phyloP scores from a whole-genome alignment of 2,329 filamentous ascomycete species.

The Sarocladium kiliense region DNA sequence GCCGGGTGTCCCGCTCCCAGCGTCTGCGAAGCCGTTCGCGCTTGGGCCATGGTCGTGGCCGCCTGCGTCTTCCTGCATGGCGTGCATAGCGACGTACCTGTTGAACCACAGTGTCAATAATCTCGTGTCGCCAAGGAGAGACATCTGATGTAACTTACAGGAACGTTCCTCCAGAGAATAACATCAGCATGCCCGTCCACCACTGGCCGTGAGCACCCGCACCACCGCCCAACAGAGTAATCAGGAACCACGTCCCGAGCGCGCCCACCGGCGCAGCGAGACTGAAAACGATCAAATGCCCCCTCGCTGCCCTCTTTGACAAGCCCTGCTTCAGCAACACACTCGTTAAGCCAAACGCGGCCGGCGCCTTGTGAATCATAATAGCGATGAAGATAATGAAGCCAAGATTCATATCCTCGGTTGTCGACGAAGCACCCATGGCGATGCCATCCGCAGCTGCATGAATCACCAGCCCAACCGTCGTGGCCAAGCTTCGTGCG shows the following conservation, averaged over 20 bases:
- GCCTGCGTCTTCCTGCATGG: conserved; percentile 75
- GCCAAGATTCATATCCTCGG: conserved; percentile 67
- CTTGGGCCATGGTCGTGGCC: conserved; percentile 44
- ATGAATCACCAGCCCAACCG: conserved; percentile 91
- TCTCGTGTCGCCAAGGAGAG: neutral
- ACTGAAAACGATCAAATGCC: conserved; percentile 86
- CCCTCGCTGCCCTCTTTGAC: conserved; percentile 76
- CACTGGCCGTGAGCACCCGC: conserved; percentile 64
- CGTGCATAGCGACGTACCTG: conserved; percentile 97
- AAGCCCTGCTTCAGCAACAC: conserved; percentile 86
- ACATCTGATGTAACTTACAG: conserved; percentile 54
- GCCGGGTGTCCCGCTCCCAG: conserved; percentile 18
- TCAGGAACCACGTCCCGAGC: conserved; percentile 73
- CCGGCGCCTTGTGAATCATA: conserved; percentile 95
- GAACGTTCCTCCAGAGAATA: conserved; percentile 97
- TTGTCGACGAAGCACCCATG: conserved; percentile 81
- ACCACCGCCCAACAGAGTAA: conserved; percentile 65
- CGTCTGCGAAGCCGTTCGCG: conserved; percentile 52
- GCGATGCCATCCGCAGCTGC: conserved; percentile 93
- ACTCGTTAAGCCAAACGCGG: conserved; percentile 89
- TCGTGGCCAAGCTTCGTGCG: conserved; percentile 70
- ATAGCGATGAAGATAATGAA: conserved; percentile 94
- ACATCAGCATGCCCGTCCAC: conserved; percentile 85
- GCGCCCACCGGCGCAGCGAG: conserved; percentile 85
- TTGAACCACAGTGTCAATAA: conserved; percentile 1